phyloP scores from a whole-genome alignment of 352 stramenopile genomes.

The Thalassiosira ordinaria region DNA sequence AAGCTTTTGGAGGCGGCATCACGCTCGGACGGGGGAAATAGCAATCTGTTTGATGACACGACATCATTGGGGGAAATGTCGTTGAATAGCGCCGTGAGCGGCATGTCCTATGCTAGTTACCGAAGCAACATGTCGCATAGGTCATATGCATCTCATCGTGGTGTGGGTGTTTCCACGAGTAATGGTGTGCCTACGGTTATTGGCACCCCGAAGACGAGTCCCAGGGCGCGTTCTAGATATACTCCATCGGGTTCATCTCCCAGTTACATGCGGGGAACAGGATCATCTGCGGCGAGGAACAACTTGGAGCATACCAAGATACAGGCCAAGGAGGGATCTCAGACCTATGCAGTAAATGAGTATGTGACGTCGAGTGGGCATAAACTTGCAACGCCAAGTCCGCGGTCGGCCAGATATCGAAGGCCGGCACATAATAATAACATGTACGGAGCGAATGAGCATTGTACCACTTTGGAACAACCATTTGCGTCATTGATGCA shows the following conservation, averaged over 20 bases:
- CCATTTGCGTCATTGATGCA: slow-evolving; percentile 53
- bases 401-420: slow-evolving; percentile 15
- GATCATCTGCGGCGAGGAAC: slow-evolving; percentile 10
- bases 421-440: slow-evolving; percentile 3
- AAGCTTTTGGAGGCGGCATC: slow-evolving; percentile 47
- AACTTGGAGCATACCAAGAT: slow-evolving; percentile 9
- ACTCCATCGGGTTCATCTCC: slow-evolving; percentile 5
- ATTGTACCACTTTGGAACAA: slow-evolving; percentile 3
- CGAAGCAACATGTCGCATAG: slow-evolving; percentile 36
- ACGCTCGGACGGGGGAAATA: slow-evolving; percentile 30
- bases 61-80: slow-evolving; percentile 42
- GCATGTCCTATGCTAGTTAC: slow-evolving; percentile 30
- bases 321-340: slow-evolving; percentile 19
- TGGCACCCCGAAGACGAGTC: slow-evolving; percentile 45
- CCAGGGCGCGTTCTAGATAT: slow-evolving; percentile 15
- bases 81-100: slow-evolving; percentile 28
- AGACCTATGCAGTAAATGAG: slow-evolving; percentile 35
- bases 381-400: slow-evolving; percentile 43
- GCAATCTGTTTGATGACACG: slow-evolving; percentile 48
- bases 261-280: slow-evolving; percentile 36
- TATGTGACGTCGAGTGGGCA: slow-evolving; percentile 53
- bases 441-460: neutral
- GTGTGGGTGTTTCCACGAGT: slow-evolving; percentile 7
- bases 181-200: slow-evolving; percentile 31
- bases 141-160: slow-evolving; percentile 48